A percentile compares a stretch with the other conserved stretches of the same genome.
Conservation (phyloP, 2,329 filamentous ascomycete species). For the Penicillium sp. region DNA sequence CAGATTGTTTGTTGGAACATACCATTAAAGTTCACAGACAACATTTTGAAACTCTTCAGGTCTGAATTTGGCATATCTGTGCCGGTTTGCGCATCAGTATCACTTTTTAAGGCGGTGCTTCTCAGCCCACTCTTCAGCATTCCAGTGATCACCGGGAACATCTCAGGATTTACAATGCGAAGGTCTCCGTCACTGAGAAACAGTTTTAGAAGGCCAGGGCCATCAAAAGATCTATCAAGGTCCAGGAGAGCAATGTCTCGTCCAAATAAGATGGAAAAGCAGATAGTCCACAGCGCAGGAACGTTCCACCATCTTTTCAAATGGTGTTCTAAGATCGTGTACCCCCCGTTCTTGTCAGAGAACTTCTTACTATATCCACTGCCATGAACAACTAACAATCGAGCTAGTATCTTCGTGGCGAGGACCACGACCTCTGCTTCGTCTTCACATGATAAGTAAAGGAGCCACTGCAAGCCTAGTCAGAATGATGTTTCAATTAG, state of each 20-base stretch:
- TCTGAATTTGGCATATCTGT: not conserved
- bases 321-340: conserved; percentile 78
- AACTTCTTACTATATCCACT: conserved; percentile 83
- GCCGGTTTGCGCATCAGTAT: conserved; percentile 23
- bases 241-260: conserved; percentile 75
- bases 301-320: conserved; percentile 88
- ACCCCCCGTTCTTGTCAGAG: conserved; percentile 80
- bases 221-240: conserved; percentile 71
- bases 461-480: conserved; percentile 66
- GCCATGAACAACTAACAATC: conserved; percentile 81
- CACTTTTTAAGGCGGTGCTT: conserved; percentile 59
- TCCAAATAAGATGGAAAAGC: conserved; percentile 85
- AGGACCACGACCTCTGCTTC: conserved; percentile 80
- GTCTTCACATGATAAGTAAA: conserved; percentile 86
- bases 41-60: conserved; percentile 12
- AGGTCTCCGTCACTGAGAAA: conserved; percentile 63
- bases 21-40: conserved; percentile 13
- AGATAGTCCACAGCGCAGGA: conserved; percentile 80
- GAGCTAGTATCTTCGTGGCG: conserved; percentile 78
- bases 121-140: conserved; percentile 88
- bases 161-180: conserved; percentile 72
- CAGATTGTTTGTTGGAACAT: not conserved
- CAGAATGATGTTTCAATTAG: not conserved
- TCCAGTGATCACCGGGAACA: conserved; percentile 74
- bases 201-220: conserved; percentile 70